Evolutionary conservation across 768 basidiomycete genomes (phyloP), one percentile per base, ranked within the genome.

Genomic region (Mycena alexandri): DNA sequence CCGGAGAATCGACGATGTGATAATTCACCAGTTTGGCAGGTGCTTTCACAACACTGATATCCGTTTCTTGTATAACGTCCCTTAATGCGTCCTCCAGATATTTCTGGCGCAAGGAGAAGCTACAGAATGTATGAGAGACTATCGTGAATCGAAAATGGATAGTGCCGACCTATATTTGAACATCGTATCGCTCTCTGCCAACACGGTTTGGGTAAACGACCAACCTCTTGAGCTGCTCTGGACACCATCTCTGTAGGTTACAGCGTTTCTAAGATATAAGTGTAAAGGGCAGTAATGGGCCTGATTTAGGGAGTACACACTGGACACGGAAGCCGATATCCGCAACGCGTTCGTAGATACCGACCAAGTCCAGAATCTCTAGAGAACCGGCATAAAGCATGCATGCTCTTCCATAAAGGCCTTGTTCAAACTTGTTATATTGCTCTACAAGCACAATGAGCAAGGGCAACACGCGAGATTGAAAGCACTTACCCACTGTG

Each of bases 341-440:
- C 9, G 44, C 54, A 38, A 63, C 14, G 16, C 62, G 54, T 11
- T 63, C 53, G 33, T 63, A 63, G 7, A 56, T 10, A 13, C 52
- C 61, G 22, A 62, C 14, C 52, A 63, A 41, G 34, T 63, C 53
- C 9, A 63, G 19, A 13, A 63, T 36, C 44, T 63, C 62, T 5
- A 56, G 46, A 44, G 53, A 47, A 6, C 53, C 46, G 1, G 62
- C 29, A 19, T 63, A 63, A 34, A 63, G 34, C 34, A 47, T 2
- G 34, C 62, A 63, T 0, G 62, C 62, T 41, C 62, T 21, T 33
- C 53, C 53, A 25, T 63, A 63, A 11, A 63, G 34, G 33, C 44
- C 42, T 48, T 63, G 53, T 19, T 36, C 13, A 8, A 34, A 41
- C 34, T 56, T 63, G 36, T 56, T 22, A 17, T 63, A 54, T 48